These are phyloP conservation scores for Phanerochaete sordida DNA, from an alignment of 768 basidiomycete genomes.

Conservation along the genomic window DNA sequence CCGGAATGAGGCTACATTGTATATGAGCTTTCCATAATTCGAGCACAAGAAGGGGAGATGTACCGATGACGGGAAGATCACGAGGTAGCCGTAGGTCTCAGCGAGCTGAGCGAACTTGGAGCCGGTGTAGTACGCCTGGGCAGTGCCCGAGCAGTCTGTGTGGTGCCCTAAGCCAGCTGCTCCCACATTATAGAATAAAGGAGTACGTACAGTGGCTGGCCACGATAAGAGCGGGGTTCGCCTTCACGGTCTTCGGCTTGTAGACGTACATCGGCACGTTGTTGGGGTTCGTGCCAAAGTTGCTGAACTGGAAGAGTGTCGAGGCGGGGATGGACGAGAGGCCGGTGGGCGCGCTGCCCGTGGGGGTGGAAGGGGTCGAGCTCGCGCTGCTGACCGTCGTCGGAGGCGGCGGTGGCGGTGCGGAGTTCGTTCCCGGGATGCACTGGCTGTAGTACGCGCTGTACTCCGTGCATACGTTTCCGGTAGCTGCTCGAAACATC, in stretches of 20 bases:
- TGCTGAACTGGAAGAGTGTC: conserved; percentile 12
- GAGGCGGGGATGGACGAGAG: neutral
- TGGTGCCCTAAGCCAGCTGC: neutral
- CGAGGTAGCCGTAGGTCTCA: conserved; percentile 46
- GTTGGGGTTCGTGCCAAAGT: conserved; percentile 52
- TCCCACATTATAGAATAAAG: neutral
- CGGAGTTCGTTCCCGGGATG: conserved; percentile 18
- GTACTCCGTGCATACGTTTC: conserved; percentile 31
- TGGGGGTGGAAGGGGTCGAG: neutral
- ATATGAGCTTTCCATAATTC: neutral
- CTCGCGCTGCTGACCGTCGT: neutral
- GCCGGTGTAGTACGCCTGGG: conserved; percentile 46
- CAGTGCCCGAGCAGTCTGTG: conserved; percentile 43
- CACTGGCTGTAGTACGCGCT: conserved; percentile 46
- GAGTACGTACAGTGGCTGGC: conserved; percentile 31
- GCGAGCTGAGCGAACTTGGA: conserved; percentile 48
- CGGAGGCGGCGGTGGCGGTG: neutral
- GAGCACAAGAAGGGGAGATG: conserved; percentile 30
- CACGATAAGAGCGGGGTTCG: conserved; percentile 42
- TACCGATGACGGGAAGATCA: conserved; percentile 39
- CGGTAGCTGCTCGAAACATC: conserved; percentile 20
- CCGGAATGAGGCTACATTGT: conserved; percentile 9
- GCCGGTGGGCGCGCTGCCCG: neutral
- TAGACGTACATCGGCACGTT: conserved; percentile 44
- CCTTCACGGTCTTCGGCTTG: conserved; percentile 25